Base-by-base conservation (phyloP, 768 basidiomycete genomes). In the Antrodiella citrinella region DNA sequence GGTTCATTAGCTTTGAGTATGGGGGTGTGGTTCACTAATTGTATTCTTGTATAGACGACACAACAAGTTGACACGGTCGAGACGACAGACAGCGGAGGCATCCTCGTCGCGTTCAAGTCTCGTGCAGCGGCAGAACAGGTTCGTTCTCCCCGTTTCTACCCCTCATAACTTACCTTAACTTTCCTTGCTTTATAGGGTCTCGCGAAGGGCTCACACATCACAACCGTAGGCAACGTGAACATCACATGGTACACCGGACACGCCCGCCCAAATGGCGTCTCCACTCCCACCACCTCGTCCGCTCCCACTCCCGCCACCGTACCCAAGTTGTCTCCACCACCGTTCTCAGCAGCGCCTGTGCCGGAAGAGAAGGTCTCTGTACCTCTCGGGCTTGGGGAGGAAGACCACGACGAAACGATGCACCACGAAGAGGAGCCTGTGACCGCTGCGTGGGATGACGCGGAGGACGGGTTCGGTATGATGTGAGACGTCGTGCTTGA, bases 91-190 rank as follows among this genome's bases (percentile, higher is more conserved):
- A 63, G 66, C 45, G 82, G 78, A 5, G 81, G 80, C 54, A 60
- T 83, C 25, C 56, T 89, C 4, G 82, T 90, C 3, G 58, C 77
- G 20, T 92, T 93, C 74, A 80, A 74, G 59, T 81, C 77, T 39
- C 79, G 90, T 49, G 70, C 72, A 22, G 82, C 75, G 20, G 90
- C 91, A 11, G 90, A 92, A 65, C 84, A 85, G 75, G 88, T 86
- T 57, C 25, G 70, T 61, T 26, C 24, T 50, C 20, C 15, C 38
- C 40, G 18, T 45, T 20, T 44, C 42, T 48, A 26, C 49, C 61
- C 7, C 64, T 50, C 45, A 40, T 26, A 45, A 4, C 4, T 3
- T 4, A 2, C n/a, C 35, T 40, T 40, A 44, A 2, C 48, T 21
- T 42, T 18, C n/a, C 22, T 30, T 41, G 50, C 53, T 52, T 4